A percentile compares a stretch with the other conserved stretches of the same genome.
These are phyloP conservation scores for Dioscorea dumetorum DNA, from an alignment of 106 monocot species.

Conservation along the genomic window DNA sequence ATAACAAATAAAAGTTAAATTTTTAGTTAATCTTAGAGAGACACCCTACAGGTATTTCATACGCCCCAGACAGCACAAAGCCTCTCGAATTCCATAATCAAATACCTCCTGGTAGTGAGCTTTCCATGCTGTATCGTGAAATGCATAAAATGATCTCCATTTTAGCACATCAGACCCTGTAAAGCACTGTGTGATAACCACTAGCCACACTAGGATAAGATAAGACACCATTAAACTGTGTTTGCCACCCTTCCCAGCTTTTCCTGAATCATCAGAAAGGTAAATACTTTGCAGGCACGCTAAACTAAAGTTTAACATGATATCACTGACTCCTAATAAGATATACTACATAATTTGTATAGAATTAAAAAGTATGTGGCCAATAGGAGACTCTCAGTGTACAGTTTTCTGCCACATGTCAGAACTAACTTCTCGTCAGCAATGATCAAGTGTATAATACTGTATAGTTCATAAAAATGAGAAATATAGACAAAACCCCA, in stretches of 20 bases:
- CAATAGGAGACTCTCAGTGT: neutral
- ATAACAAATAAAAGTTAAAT: neutral
- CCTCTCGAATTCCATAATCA: conserved; percentile 93
- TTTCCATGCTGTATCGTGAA: conserved; percentile 93
- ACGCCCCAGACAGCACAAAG: conserved; percentile 95
- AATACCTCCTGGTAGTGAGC: conserved; percentile 94
- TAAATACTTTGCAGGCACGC: neutral
- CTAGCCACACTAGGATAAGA: conserved; percentile 57
- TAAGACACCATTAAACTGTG: conserved; percentile 44
- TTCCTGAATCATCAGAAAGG: conserved; percentile 32
- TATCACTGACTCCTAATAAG: neutral
- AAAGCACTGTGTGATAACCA: conserved; percentile 71
- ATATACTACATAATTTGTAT: neutral
- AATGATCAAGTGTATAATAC: neutral
- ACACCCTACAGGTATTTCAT: conserved; percentile 74
- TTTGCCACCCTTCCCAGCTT: conserved; percentile 32
- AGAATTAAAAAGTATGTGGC: neutral
- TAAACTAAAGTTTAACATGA: neutral
- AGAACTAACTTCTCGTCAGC: neutral
- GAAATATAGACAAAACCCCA: neutral
- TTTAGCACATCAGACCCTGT: conserved; percentile 80
- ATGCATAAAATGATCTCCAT: conserved; percentile 97
- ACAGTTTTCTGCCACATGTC: neutral
- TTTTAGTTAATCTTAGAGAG: neutral
- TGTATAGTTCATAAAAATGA: neutral